Percentiles rank a stretch among this genome's conserved stretches.
Conservation (phyloP, 192 early-diverging fungal genomes). For the Chytriomyces sp. region DNA sequence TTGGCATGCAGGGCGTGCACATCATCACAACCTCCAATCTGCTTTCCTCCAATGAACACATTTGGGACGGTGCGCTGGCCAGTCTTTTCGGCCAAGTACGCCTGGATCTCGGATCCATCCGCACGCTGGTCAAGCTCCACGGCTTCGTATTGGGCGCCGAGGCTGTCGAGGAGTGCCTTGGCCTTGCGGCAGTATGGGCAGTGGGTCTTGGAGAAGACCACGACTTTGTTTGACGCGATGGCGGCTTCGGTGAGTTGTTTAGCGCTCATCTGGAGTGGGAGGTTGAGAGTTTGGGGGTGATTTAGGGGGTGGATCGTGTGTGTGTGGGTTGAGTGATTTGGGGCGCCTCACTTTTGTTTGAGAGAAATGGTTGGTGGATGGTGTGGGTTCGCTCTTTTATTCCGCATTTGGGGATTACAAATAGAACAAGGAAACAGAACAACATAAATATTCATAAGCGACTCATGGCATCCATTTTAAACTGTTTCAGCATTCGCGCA, state of each 20-base stretch:
- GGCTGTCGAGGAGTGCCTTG: slow-evolving; percentile 52
- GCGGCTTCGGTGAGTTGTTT: slow-evolving; percentile 48
- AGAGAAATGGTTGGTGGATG: too few species aligned
- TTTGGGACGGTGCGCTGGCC: slow-evolving; percentile 59
- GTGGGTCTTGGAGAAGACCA: slow-evolving; percentile 72
- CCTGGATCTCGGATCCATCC: slow-evolving; percentile 55
- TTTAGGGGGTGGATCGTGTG: too few species aligned
- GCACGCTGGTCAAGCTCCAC: slow-evolving; percentile 47
- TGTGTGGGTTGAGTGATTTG: too few species aligned
- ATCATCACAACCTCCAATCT: slow-evolving; percentile 52
- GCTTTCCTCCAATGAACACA: slow-evolving; percentile 48
- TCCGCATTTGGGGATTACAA: too few species aligned
- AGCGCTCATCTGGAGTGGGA: slow-evolving; percentile 33
- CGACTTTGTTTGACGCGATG: slow-evolving; percentile 59
- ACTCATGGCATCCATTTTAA: not conserved
- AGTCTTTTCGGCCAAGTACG: slow-evolving; percentile 48
- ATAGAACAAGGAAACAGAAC: too few species aligned
- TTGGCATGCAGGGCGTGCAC: slow-evolving; percentile 37
- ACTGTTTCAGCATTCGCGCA: not conserved
- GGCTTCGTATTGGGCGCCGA: slow-evolving; percentile 37
- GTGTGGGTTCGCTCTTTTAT: too few species aligned
- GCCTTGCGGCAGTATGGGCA: slow-evolving; percentile 60
- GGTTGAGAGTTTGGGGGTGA: too few species aligned
- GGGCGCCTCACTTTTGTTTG: too few species aligned
- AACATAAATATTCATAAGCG: too few species aligned